phyloP scores from a whole-genome alignment of 305 asterid species.

The Galium porrigens region DNA sequence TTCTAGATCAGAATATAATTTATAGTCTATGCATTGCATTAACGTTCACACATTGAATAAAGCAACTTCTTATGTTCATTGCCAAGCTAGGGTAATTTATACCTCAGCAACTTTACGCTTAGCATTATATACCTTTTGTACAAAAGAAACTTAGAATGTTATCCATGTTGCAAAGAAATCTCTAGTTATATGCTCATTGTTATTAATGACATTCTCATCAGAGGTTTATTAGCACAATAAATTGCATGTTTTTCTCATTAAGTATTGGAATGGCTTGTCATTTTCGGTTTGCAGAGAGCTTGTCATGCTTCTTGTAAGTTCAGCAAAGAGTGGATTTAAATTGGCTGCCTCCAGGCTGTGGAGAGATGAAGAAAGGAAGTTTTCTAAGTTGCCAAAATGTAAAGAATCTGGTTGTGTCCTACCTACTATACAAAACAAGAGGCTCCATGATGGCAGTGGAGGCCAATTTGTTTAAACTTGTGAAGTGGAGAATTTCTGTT shows the following conservation, averaged over 20 bases:
- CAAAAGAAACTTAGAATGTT: background rate
- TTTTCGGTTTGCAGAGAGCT: constrained; percentile 46
- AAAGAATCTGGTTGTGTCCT: constrained; percentile 62
- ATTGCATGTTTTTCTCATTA: background rate
- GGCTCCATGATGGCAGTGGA: constrained; percentile 27
- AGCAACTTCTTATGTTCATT: background rate
- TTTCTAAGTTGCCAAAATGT: constrained; percentile 44
- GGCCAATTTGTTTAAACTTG: constrained; percentile 28
- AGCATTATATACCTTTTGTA: background rate
- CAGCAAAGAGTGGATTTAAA: constrained; percentile 48
- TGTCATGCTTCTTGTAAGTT: constrained; percentile 35
- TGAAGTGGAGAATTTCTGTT: background rate
- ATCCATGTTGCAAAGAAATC: background rate
- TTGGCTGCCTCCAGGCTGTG: constrained; percentile 50
- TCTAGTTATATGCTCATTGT: background rate
- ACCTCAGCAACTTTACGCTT: no score
- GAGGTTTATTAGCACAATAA: background rate
- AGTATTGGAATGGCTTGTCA: background rate
- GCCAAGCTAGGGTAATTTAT: background rate
- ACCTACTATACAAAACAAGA: constrained; percentile 55
- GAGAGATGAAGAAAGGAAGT: constrained; percentile 51
- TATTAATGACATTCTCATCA: background rate
- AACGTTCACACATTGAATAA: background rate
- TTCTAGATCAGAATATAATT: background rate
- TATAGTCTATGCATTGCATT: background rate